phyloP scores from a whole-genome alignment of 805 yeast species.

The Wickerhamiella bombiphila region DNA sequence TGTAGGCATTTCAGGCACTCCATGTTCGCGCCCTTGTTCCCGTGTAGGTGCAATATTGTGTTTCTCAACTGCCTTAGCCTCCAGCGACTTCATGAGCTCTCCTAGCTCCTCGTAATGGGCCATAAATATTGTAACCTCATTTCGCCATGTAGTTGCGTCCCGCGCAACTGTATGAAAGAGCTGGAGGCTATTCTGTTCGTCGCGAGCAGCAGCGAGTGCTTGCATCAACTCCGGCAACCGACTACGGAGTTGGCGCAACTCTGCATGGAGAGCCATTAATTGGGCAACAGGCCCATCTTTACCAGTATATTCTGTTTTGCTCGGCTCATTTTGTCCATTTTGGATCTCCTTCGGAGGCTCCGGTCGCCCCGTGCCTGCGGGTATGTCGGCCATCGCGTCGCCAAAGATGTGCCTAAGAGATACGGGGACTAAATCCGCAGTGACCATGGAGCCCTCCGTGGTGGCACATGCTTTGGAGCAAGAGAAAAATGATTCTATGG shows the following conservation, averaged over 20 bases:
- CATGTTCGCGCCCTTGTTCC: neutral
- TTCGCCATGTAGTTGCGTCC: conserved; percentile 11
- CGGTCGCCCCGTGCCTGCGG: neutral
- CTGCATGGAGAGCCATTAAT: too few relatives aligned
- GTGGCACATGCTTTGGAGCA: conserved; percentile 26
- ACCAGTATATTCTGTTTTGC: neutral
- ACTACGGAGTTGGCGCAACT: conserved; percentile 14
- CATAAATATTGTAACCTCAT: conserved; percentile 6
- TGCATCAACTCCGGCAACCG: conserved; percentile 14
- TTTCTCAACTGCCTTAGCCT: neutral
- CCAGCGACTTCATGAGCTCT: conserved; percentile 7
- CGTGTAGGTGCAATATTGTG: neutral
- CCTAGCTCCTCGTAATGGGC: conserved; percentile 9
- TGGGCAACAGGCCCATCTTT: too few relatives aligned
- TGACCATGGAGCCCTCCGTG: neutral
- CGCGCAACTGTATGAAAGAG: conserved; percentile 15
- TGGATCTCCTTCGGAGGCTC: neutral
- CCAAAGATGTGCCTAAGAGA: neutral
- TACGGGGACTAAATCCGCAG: neutral
- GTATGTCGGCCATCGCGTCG: neutral
- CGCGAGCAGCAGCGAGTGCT: conserved; percentile 11
- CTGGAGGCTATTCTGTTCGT: conserved; percentile 9
- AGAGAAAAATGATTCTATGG: conserved; percentile 41
- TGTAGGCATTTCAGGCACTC: neutral
- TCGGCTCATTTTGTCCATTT: neutral